Evolutionary conservation across 2,329 filamentous ascomycete species (phyloP).

Genomic region (Truncatella angustata): DNA sequence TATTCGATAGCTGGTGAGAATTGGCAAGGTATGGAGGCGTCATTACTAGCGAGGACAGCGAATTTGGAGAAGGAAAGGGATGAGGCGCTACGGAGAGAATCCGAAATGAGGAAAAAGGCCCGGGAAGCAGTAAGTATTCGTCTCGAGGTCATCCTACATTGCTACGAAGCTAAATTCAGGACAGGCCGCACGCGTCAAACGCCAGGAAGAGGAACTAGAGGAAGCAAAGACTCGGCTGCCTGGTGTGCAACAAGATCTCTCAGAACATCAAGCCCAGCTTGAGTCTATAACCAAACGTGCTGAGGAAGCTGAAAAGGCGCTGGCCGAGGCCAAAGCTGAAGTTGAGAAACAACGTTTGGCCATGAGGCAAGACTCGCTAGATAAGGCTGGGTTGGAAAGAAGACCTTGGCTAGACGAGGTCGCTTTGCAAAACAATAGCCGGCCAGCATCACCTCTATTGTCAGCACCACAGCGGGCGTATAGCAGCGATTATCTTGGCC

Average conservation of each 20-base stretch:
- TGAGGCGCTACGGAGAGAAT: slow-evolving; percentile 78
- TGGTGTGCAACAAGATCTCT: slow-evolving; percentile 62
- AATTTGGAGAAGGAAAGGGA: slow-evolving; percentile 88
- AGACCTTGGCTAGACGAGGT: slow-evolving; percentile 54
- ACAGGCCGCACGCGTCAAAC: slow-evolving; percentile 62
- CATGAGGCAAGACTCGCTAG: slow-evolving; percentile 38
- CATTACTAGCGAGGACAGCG: slow-evolving; percentile 72
- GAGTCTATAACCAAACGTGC: slow-evolving; percentile 63
- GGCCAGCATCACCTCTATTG: slow-evolving; percentile 55
- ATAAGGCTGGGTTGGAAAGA: slow-evolving; percentile 38
- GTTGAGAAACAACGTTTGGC: slow-evolving; percentile 46
- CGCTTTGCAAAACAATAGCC: slow-evolving; percentile 44
- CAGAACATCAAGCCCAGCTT: slow-evolving; percentile 56
- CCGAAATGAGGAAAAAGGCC: slow-evolving; percentile 84
- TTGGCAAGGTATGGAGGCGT: slow-evolving; percentile 94
- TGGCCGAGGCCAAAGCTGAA: slow-evolving; percentile 53
- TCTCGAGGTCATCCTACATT: not conserved
- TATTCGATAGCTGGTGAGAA: slow-evolving; percentile 94
- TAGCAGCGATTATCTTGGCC: slow-evolving; percentile 52
- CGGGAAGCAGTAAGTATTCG: slow-evolving; percentile 71
- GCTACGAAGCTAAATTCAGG: slow-evolving; percentile 24
- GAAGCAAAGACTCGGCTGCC: slow-evolving; percentile 62
- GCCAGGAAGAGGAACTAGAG: slow-evolving; percentile 81
- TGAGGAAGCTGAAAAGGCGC: slow-evolving; percentile 63
- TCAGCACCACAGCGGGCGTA: slow-evolving; percentile 47